Percentiles rank a stretch among this genome's conserved stretches.
Conservation (phyloP, 768 basidiomycete genomes). For the Mycena indigotica region DNA sequence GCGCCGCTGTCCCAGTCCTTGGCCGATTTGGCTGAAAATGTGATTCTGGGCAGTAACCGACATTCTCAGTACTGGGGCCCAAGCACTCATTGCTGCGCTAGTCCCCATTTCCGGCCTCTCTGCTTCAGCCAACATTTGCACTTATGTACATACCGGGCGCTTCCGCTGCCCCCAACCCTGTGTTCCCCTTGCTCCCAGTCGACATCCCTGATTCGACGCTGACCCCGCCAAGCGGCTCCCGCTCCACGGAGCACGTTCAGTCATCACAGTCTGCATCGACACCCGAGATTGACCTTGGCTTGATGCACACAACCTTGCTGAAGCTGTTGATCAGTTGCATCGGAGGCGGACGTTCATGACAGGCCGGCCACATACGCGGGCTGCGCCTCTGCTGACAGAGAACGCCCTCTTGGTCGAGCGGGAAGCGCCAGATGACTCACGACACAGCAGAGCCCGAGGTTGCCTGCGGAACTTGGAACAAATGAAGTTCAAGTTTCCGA, state of each 20-base stretch:
- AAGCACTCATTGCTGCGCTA: neutral
- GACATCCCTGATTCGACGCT: slow-evolving; percentile 13
- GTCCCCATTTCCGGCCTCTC: neutral
- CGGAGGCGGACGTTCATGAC: neutral
- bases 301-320: neutral
- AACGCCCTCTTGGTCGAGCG: neutral
- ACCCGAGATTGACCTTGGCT: neutral
- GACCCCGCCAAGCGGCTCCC: neutral
- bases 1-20: too few species aligned
- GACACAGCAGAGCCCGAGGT: neutral
- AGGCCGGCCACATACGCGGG: neutral
- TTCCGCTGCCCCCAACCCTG: slow-evolving; percentile 26
- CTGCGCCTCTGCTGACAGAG: neutral
- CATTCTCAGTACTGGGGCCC: slow-evolving; percentile 11
- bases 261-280: neutral
- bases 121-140: neutral
- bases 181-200: slow-evolving; percentile 22
- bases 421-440: neutral
- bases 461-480: neutral
- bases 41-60: too few species aligned
- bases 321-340: neutral
- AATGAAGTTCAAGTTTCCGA: neutral
- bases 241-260: neutral
- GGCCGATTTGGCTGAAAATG: too few species aligned
- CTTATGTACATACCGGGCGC: slow-evolving; percentile 13